phyloP scores from a whole-genome alignment of 2,329 filamentous ascomycete species.

The Aspergillus niger region DNA sequence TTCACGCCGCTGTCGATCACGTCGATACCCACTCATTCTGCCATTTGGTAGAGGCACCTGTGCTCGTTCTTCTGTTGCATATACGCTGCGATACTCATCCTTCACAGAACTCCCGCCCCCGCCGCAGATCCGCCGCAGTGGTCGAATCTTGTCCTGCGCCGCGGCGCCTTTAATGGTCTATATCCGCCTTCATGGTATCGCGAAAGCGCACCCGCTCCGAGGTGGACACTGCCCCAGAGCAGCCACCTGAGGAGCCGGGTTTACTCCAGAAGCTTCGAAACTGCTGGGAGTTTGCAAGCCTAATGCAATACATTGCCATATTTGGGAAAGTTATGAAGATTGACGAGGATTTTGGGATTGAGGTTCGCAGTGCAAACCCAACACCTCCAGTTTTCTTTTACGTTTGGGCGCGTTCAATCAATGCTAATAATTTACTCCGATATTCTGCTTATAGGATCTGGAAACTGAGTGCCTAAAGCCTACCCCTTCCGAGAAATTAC shows the following conservation, averaged over 20 bases:
- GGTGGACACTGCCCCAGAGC: slow-evolving; percentile 54
- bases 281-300: slow-evolving; percentile 93
- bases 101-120: neutral
- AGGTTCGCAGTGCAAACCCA: slow-evolving; percentile 60
- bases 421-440: slow-evolving; percentile 17
- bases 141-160: slow-evolving; percentile 20
- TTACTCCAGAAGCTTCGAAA: slow-evolving; percentile 72
- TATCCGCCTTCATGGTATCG: slow-evolving; percentile 51
- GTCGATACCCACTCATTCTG: neutral
- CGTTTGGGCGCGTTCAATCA: slow-evolving; percentile 17
- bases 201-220: slow-evolving; percentile 60
- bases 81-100: neutral
- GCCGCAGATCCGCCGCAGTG: slow-evolving; percentile 1
- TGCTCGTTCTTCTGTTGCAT: neutral
- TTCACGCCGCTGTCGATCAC: slow-evolving; percentile 1
- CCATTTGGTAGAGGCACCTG: neutral
- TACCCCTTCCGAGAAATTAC: slow-evolving; percentile 68
- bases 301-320: slow-evolving; percentile 89
- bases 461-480: slow-evolving; percentile 86
- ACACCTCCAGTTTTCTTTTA: neutral
- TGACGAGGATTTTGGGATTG: slow-evolving; percentile 82
- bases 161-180: slow-evolving; percentile 32
- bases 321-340: slow-evolving; percentile 91
- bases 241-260: slow-evolving; percentile 38
- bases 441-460: slow-evolving; percentile 64